Percentiles rank a stretch among this genome's conserved stretches.
These are phyloP conservation scores for Paulownia fortunei DNA, from an alignment of 257 asterid genomes.

Conservation along the genomic window DNA sequence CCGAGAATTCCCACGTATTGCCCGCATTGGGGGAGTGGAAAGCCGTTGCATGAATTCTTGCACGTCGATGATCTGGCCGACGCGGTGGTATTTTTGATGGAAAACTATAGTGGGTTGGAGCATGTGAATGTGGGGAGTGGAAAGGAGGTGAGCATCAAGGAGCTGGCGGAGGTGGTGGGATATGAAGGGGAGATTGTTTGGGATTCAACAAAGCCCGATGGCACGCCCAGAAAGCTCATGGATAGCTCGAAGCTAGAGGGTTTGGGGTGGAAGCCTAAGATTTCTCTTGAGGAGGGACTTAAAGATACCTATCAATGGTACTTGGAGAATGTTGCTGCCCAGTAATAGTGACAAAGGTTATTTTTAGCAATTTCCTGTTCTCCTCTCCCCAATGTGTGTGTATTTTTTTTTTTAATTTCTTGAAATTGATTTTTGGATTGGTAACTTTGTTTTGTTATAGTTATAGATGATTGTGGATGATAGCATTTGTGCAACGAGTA, in stretches of 20 bases:
- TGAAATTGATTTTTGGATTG: background rate
- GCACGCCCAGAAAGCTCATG: slow-evolving; percentile 84
- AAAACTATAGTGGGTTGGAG: slow-evolving; percentile 59
- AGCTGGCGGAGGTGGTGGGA: slow-evolving; percentile 75
- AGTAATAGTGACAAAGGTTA: slow-evolving; percentile 41
- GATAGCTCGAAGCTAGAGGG: slow-evolving; percentile 62
- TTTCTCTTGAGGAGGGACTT: slow-evolving; percentile 64
- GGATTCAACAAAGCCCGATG: slow-evolving; percentile 76
- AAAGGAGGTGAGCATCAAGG: slow-evolving; percentile 68
- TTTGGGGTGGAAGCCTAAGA: slow-evolving; percentile 70
- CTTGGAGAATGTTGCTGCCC: slow-evolving; percentile 50
- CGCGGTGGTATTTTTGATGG: slow-evolving; percentile 60
- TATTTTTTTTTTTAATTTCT: too few species aligned
- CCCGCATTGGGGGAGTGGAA: slow-evolving; percentile 83
- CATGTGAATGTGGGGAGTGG: slow-evolving; percentile 85
- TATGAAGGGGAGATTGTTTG: slow-evolving; percentile 66
- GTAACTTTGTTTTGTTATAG: too few species aligned
- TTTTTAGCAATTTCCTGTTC: background rate
- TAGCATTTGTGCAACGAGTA: too few species aligned
- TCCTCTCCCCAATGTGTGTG: background rate
- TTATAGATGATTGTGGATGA: too few species aligned
- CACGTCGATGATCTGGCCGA: slow-evolving; percentile 79
- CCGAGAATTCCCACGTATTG: slow-evolving; percentile 74
- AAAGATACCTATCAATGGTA: slow-evolving; percentile 66
- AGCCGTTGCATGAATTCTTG: slow-evolving; percentile 69